A percentile compares a stretch with the other conserved stretches of the same genome.
Conservation (phyloP, 2,329 filamentous ascomycete species). For the Claviceps sp. region DNA sequence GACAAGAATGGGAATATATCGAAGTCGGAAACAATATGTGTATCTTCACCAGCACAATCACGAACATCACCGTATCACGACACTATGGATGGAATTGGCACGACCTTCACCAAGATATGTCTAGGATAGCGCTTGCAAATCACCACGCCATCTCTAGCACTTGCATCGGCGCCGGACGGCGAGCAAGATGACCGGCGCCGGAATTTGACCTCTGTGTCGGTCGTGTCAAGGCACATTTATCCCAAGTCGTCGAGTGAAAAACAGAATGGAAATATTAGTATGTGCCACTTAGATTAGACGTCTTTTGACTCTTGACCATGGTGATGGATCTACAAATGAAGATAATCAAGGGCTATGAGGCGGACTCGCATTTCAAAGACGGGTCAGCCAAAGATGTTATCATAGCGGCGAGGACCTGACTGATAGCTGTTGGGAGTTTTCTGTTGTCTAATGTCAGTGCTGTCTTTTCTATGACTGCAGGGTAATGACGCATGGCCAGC, state of each 20-base stretch:
- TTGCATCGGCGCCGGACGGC: constrained; percentile 1
- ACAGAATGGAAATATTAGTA: neutral
- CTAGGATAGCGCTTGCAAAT: neutral
- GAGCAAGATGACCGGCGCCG: neutral
- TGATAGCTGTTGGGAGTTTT: too few species aligned
- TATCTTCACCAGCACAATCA: neutral
- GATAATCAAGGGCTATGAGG: too few species aligned
- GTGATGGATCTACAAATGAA: too few species aligned
- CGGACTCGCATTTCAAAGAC: too few species aligned
- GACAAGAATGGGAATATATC: neutral
- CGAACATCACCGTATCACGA: constrained; percentile 3
- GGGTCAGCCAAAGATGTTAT: too few species aligned
- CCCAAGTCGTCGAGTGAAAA: neutral
- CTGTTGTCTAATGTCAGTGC: too few species aligned
- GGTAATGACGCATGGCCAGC: too few species aligned
- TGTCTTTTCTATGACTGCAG: too few species aligned
- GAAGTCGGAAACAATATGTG: neutral
- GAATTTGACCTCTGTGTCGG: neutral
- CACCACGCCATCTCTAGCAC: constrained; percentile 1
- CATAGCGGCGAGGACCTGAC: too few species aligned
- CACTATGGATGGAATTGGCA: neutral
- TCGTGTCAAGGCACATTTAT: neutral
- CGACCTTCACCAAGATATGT: neutral
- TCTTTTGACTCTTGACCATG: neutral
- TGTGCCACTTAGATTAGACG: neutral